Evolutionary conservation across 106 monocot species (phyloP), one percentile per base, ranked within the genome.

Genomic region (Dioscorea zingiberensis): DNA sequence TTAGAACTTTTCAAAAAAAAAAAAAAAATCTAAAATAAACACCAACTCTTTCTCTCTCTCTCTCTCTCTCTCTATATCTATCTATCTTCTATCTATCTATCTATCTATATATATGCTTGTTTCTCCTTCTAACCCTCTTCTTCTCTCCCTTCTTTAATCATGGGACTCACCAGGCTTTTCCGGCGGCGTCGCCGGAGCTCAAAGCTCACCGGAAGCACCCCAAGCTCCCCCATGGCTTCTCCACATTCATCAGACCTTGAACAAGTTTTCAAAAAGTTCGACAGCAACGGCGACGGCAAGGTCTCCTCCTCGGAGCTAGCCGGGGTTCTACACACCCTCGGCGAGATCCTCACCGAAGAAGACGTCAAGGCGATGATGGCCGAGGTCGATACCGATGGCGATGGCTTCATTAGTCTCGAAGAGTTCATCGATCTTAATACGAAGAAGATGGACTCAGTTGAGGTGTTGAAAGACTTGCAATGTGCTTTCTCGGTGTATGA

Each of bases 221-320:
- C 46, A 47, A 47, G 46, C 7, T 7, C 46, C n/a, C n/a, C n/a
- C n/a, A n/a, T n/a, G n/a, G n/a, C n/a, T n/a, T n/a, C n/a, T n/a
- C n/a, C n/a, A n/a, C 46, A 47, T 47, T 8, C 13, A 13, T 7
- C 7, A 13, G 38, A 62, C 18, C 38, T 62, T 44, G 62, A 62
- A 21, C 30, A 44, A 25, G 62, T 62, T 7, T 62, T 62, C 62
- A 30, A 27, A 3, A 62, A 62, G 44, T 62, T 62, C 62, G 62
- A 87, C 65, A 27, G 63, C 44, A 68, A 87, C 63, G 77, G 83
- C 38, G 87, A 87, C 72, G 83, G 83, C 44, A 73, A 63, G 71
- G 83, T 87, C 71, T 77, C 87, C 13, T 32, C 80, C 6, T 47
- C 69, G 4, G 87, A 87, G 76, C 80, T 87, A 3, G 59, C 51